A percentile compares a stretch with the other conserved stretches of the same genome.
These are phyloP conservation scores for Solanum etuberosum DNA, from an alignment of 257 asterid species.

Conservation along the genomic window DNA sequence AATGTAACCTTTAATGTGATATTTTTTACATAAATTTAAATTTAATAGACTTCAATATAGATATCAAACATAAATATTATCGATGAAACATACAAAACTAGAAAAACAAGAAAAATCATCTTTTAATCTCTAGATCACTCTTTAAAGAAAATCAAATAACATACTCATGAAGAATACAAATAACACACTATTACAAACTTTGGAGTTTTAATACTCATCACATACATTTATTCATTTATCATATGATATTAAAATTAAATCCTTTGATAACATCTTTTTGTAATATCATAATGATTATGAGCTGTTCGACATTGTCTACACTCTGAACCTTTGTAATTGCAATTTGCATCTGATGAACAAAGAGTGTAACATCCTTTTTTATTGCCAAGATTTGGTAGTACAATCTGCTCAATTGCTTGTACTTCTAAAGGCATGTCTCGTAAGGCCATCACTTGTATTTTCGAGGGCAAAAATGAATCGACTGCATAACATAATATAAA, in stretches of 20 bases:
- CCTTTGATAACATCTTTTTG: not conserved
- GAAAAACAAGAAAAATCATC: too few species aligned
- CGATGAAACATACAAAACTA: too few species aligned
- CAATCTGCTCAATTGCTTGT: not conserved
- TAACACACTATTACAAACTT: not conserved
- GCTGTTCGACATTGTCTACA: not conserved
- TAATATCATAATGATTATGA: not conserved
- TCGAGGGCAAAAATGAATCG: not conserved
- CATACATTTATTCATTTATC: not conserved
- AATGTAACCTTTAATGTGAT: too few species aligned
- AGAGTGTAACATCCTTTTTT: not conserved
- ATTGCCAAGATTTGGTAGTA: not conserved
- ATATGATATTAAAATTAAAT: not conserved
- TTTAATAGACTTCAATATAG: too few species aligned
- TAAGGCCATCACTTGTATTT: not conserved
- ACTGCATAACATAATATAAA: not conserved
- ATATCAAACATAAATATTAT: too few species aligned
- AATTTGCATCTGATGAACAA: not conserved
- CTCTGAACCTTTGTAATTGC: not conserved
- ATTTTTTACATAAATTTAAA: too few species aligned
- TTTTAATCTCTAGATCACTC: too few species aligned
- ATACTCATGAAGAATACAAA: too few species aligned
- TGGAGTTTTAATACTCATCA: not conserved
- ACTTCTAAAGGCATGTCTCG: not conserved
- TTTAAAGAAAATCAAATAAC: too few species aligned